phyloP scores from a whole-genome alignment of 2,329 filamentous ascomycete species.

The Phialophora tarda region DNA sequence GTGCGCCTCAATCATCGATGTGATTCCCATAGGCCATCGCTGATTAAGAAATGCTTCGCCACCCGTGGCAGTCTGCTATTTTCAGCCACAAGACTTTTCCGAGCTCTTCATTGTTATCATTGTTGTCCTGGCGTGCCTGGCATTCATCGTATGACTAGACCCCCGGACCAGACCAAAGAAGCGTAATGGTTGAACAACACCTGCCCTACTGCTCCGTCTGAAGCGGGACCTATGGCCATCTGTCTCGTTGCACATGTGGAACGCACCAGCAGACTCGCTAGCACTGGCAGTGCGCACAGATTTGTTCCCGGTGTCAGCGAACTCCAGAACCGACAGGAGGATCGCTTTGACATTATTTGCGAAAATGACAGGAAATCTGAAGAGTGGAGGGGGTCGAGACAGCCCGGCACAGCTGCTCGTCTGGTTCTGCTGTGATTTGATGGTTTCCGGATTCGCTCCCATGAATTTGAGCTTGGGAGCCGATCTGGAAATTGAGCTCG shows the following conservation, averaged over 20 bases:
- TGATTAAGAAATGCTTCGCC: neutral
- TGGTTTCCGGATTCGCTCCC: constrained; percentile 1
- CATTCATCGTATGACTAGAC: neutral
- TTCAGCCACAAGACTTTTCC: neutral
- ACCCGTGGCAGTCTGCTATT: neutral
- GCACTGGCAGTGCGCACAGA: too few relatives aligned
- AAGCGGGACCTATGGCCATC: neutral
- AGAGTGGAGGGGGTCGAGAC: neutral
- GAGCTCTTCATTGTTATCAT: neutral
- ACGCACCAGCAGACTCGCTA: neutral
- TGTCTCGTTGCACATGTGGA: neutral
- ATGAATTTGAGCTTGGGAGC: constrained; percentile 3
- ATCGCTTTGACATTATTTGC: neutral
- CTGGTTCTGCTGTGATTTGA: neutral
- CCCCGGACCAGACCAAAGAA: neutral
- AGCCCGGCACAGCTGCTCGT: constrained; percentile 3
- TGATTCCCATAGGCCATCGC: neutral
- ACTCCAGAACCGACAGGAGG: neutral
- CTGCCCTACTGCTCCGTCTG: neutral
- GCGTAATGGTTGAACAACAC: neutral
- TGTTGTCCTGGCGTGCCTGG: neutral
- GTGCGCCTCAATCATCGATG: neutral
- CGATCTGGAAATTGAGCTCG: neutral
- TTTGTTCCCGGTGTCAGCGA: neutral
- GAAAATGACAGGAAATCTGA: constrained; percentile 4